These are phyloP conservation scores for Apostasia shenzhenica DNA, from an alignment of 106 monocot genomes.

Conservation along the genomic window DNA sequence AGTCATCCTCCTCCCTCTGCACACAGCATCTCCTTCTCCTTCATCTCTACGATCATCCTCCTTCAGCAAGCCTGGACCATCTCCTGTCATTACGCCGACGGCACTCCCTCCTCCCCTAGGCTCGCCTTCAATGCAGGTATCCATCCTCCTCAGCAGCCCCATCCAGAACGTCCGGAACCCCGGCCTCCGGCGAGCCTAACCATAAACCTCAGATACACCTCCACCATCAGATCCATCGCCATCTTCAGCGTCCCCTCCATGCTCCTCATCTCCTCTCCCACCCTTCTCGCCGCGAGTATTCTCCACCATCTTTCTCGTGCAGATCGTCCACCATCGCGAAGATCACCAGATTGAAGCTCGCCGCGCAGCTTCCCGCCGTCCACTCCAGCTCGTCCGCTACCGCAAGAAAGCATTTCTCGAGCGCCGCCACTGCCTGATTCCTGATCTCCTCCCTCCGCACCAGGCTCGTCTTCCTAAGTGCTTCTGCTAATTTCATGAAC, in stretches of 20 bases:
- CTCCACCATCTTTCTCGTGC: conserved; percentile 86
- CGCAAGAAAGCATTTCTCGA: conserved; percentile 28
- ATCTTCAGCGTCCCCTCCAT: conserved; percentile 63
- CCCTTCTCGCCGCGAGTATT: conserved; percentile 69
- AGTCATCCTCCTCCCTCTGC: conserved; percentile 54
- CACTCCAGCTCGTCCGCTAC: conserved; percentile 56
- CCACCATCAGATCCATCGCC: conserved; percentile 63
- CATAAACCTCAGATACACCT: conserved; percentile 58
- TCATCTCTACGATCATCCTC: conserved; percentile 77
- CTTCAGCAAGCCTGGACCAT: conserved; percentile 59
- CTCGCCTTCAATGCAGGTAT: conserved; percentile 88
- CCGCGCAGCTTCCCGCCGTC: conserved; percentile 45
- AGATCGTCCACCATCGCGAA: conserved; percentile 85
- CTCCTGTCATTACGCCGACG: conserved; percentile 35
- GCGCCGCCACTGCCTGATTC: conserved; percentile 57
- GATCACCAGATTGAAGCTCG: conserved; percentile 68
- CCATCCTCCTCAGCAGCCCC: conserved; percentile 81
- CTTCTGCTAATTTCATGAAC: conserved; percentile 68
- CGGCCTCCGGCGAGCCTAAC: conserved; percentile 32
- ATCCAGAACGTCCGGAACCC: conserved; percentile 82
- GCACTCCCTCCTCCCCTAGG: conserved; percentile 16
- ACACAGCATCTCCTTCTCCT: conserved; percentile 59
- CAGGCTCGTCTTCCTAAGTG: conserved; percentile 60
- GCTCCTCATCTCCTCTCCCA: conserved; percentile 71
- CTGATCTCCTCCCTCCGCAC: conserved; percentile 87